A percentile compares a stretch with the other conserved stretches of the same genome.
These are phyloP conservation scores for Syzygium grande DNA, from an alignment of 345 rosid genomes.

Conservation along the genomic window DNA sequence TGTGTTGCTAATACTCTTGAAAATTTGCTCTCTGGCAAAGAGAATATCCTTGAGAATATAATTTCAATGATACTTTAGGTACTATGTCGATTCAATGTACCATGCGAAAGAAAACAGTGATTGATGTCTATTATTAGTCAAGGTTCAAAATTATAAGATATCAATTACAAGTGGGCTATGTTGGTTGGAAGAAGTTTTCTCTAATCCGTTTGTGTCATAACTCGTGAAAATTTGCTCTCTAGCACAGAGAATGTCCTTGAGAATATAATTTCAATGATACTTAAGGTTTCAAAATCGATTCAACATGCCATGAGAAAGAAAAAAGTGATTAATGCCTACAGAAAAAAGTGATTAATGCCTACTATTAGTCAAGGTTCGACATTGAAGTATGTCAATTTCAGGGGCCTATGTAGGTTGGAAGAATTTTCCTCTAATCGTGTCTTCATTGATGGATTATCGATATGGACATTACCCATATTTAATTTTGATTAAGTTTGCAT, in stretches of 20 bases:
- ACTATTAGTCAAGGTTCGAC: background rate
- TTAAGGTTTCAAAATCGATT: background rate
- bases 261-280: background rate
- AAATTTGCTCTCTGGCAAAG: background rate
- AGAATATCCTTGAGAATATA: background rate
- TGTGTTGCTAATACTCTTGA: background rate
- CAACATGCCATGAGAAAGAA: background rate
- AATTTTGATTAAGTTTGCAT: background rate
- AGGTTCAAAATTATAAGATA: background rate
- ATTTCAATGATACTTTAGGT: background rate
- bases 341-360: background rate
- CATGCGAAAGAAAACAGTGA: background rate
- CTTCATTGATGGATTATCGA: background rate
- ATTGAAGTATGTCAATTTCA: background rate
- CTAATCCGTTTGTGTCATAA: background rate
- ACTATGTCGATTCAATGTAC: background rate
- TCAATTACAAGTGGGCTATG: background rate
- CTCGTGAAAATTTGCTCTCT: background rate
- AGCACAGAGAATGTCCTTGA: background rate
- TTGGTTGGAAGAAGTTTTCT: background rate
- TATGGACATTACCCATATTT: background rate
- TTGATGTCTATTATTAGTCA: background rate
- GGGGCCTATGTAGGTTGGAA: background rate
- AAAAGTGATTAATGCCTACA: background rate
- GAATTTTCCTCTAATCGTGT: background rate